phyloP scores from a whole-genome alignment of 2,329 filamentous ascomycete species.

The Pseudogymnoascus sp. region DNA sequence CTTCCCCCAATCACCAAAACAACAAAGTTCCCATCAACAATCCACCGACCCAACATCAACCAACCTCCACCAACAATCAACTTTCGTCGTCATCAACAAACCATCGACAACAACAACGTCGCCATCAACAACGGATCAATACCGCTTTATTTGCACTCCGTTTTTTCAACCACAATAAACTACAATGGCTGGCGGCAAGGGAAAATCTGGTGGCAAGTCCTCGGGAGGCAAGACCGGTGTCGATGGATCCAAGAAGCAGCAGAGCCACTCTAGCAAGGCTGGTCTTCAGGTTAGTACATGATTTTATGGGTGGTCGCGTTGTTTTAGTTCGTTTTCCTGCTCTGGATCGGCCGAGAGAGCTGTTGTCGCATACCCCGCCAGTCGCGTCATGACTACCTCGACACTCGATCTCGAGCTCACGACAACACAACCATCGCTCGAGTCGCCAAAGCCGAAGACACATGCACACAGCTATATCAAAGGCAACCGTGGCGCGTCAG shows the following conservation, averaged over 20 bases:
- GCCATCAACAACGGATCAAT: conserved; percentile 12
- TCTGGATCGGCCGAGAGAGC: background rate
- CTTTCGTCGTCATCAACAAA: conserved; percentile 14
- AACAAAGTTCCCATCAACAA: conserved; percentile 8
- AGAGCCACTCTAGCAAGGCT: conserved; percentile 33
- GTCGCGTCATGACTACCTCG: conserved; percentile 15
- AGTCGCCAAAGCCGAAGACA: background rate
- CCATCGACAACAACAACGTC: conserved; percentile 19
- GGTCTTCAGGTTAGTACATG: conserved; percentile 32
- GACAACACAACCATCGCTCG: background rate
- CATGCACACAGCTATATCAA: background rate
- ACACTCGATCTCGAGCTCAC: background rate
- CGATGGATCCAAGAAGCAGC: conserved; percentile 32
- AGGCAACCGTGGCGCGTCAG: background rate
- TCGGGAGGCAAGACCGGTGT: conserved; percentile 33
- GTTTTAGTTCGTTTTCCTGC: conserved; percentile 4
- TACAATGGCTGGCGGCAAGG: conserved; percentile 33
- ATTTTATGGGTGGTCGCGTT: background rate
- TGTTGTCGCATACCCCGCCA: conserved; percentile 15
- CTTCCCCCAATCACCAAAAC: conserved; percentile 9
- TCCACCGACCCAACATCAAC: conserved; percentile 8
- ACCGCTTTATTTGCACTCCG: background rate
- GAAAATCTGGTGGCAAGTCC: conserved; percentile 33
- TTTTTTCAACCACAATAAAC: conserved; percentile 11
- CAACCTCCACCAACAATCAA: conserved; percentile 20